Conservation (phyloP, 352 stramenopile species). For the Phytophthora podocarpi region DNA sequence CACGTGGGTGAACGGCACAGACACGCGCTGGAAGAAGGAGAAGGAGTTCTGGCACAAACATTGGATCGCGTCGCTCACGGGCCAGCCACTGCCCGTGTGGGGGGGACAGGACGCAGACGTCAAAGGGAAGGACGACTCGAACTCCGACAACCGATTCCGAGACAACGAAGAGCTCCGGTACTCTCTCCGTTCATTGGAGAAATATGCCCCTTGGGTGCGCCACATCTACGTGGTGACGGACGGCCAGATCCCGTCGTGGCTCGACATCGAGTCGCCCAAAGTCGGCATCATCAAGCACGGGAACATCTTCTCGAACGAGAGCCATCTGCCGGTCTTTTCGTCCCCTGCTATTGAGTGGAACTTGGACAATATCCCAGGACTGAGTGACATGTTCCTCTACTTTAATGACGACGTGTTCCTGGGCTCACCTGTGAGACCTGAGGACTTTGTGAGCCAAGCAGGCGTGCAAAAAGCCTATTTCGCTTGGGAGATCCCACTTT, state of each 20-base stretch:
- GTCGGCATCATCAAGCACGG: constrained; percentile 90
- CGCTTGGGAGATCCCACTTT: constrained; percentile 93
- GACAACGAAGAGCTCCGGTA: constrained; percentile 96
- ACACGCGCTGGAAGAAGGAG: constrained; percentile 91
- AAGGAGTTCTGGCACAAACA: constrained; percentile 91
- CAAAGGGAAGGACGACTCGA: constrained; percentile 72
- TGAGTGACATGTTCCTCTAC: constrained; percentile 94
- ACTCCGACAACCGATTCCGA: constrained; percentile 92
- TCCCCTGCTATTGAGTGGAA: constrained; percentile 95
- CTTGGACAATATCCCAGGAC: constrained; percentile 92
- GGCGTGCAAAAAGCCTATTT: constrained; percentile 93
- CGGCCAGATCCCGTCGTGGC: constrained; percentile 93
- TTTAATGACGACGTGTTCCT: constrained; percentile 98
- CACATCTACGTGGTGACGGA: constrained; percentile 96
- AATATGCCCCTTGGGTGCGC: constrained; percentile 95
- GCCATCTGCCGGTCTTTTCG: constrained; percentile 93
- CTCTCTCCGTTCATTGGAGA: constrained; percentile 92
- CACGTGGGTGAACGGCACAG: constrained; percentile 96
- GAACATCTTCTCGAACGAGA: constrained; percentile 91
- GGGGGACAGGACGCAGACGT: constrained; percentile 46
- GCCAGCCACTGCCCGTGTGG: constrained; percentile 68
- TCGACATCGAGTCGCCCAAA: constrained; percentile 84
- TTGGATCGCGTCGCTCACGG: constrained; percentile 87
- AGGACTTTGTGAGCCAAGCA: constrained; percentile 91
- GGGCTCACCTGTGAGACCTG: constrained; percentile 80